Conservation (phyloP, 176 grass and related monocot genomes). For the Cymbopogon citratus region DNA sequence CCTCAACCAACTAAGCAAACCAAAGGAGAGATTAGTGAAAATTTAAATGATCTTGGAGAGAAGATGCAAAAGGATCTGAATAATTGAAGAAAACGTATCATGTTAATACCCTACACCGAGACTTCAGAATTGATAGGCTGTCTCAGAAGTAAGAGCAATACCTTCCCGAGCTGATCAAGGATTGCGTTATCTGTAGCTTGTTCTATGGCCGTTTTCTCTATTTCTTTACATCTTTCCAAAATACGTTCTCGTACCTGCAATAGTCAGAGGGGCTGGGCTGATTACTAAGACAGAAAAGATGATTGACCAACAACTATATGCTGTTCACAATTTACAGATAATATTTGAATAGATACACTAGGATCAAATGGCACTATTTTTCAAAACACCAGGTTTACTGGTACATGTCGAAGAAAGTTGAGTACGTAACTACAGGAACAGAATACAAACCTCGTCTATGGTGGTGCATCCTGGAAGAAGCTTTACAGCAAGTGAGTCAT, state of each 20-base stretch:
- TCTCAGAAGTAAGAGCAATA: constrained; percentile 22
- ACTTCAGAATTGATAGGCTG: constrained; percentile 14
- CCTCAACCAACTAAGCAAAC: not conserved
- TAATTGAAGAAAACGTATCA: not conserved
- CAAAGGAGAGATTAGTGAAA: not conserved
- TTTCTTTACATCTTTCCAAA: constrained; percentile 79
- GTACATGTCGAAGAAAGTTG: not conserved
- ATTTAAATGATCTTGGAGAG: not conserved
- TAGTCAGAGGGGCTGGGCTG: not conserved
- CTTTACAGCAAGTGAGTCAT: constrained; percentile 70
- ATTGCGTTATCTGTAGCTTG: constrained; percentile 98
- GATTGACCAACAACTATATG: not conserved
- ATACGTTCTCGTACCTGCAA: constrained; percentile 62
- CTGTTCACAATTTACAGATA: not conserved
- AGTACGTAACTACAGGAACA: not conserved
- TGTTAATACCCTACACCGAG: not conserved
- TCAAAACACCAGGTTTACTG: not conserved
- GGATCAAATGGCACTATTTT: not conserved
- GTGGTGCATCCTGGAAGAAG: constrained; percentile 83
- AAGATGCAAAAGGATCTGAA: not conserved
- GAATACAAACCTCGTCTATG: constrained; percentile 60
- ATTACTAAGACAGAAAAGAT: not conserved
- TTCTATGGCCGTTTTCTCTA: constrained; percentile 90
- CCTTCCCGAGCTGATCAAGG: constrained; percentile 80
- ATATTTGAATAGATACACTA: not conserved